Evolutionary conservation across 441 rosid species (phyloP).

Genomic region (Croton laevigatus): DNA sequence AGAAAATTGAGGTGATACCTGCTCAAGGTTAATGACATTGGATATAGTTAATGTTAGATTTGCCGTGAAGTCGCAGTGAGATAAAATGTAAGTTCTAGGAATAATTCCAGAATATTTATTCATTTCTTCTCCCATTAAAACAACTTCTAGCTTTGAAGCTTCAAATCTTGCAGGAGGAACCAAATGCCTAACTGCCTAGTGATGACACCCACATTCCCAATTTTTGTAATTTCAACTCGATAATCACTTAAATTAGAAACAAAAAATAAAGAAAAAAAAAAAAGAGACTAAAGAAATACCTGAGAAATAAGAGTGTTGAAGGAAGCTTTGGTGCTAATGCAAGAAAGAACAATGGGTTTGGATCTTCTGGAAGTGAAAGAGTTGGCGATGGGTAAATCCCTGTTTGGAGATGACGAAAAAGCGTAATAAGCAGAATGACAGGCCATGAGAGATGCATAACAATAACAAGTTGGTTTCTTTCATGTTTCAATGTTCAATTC

Average conservation of each 20-base stretch:
- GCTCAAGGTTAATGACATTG: constrained; percentile 68
- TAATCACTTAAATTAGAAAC: not conserved
- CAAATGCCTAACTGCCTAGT: constrained; percentile 66
- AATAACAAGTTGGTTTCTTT: constrained; percentile 38
- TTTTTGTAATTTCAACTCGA: constrained; percentile 16
- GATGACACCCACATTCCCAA: constrained; percentile 15
- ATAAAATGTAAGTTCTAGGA: constrained; percentile 73
- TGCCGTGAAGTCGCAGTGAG: constrained; percentile 91
- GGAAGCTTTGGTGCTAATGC: constrained; percentile 30
- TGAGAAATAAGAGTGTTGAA: constrained; percentile 61
- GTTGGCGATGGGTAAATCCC: constrained; percentile 9
- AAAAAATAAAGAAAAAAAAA: not conserved
- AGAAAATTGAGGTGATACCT: constrained; percentile 33
- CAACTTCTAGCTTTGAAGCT: constrained; percentile 78
- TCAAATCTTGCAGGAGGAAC: constrained; percentile 77
- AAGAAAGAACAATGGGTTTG: constrained; percentile 29
- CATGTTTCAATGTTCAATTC: constrained; percentile 37
- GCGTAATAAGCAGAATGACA: constrained; percentile 45
- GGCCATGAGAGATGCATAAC: constrained; percentile 71
- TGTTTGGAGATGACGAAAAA: constrained; percentile 33
- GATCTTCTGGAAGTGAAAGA: constrained; percentile 27
- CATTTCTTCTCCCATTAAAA: constrained; percentile 36
- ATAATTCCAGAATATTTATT: constrained; percentile 40
- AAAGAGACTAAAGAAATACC: constrained; percentile 33
- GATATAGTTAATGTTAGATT: constrained; percentile 75